These are phyloP conservation scores for Globisporangium spinosum DNA, from an alignment of 352 stramenopile species.

Conservation along the genomic window DNA sequence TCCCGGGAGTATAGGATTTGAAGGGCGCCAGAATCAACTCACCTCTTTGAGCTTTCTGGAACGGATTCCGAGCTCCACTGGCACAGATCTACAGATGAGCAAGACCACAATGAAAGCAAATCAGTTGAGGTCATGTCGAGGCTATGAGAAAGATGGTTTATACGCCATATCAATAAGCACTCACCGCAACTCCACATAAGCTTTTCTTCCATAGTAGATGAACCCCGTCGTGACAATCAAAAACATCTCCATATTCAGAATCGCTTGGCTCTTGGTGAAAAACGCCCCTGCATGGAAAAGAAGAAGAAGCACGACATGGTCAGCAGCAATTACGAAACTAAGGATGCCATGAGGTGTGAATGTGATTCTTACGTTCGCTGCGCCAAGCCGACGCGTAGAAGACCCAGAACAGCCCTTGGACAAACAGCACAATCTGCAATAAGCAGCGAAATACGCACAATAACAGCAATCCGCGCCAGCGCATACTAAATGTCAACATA, in stretches of 20 bases:
- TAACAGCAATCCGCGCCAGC: slow-evolving; percentile 1
- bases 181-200: slow-evolving; percentile 76
- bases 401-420: slow-evolving; percentile 74
- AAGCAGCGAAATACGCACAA: neutral
- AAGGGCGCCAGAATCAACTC: neutral
- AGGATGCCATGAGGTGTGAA: neutral
- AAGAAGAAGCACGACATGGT: neutral
- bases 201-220: slow-evolving; percentile 74
- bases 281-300: slow-evolving; percentile 49
- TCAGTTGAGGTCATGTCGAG: neutral
- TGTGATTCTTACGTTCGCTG: slow-evolving; percentile 46
- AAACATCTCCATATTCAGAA: slow-evolving; percentile 83
- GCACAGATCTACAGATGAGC: slow-evolving; percentile 48
- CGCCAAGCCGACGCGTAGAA: slow-evolving; percentile 73
- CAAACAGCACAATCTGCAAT: slow-evolving; percentile 45
- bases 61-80: slow-evolving; percentile 76
- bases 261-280: slow-evolving; percentile 72
- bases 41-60: slow-evolving; percentile 83
- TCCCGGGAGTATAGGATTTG: neutral
- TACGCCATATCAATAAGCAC: neutral
- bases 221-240: slow-evolving; percentile 69
- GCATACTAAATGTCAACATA: slow-evolving; percentile 1
- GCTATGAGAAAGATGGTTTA: too few relatives aligned
- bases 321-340: neutral
- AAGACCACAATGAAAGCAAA: neutral